A percentile compares a stretch with the other conserved stretches of the same genome.
phyloP scores from a whole-genome alignment of 345 rosid genomes.

The Syzygium oleosum region DNA sequence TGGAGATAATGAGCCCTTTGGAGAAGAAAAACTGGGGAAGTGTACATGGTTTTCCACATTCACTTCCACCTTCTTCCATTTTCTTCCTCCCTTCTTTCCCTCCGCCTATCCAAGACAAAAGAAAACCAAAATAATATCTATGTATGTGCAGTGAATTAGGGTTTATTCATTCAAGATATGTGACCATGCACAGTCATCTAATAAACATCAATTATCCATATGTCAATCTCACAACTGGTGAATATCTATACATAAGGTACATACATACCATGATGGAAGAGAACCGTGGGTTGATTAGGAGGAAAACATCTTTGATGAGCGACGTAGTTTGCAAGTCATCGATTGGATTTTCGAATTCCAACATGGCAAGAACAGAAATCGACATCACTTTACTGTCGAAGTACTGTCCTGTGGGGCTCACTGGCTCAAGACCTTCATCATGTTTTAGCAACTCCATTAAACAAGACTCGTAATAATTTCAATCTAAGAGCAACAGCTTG shows the following conservation, averaged over 20 bases:
- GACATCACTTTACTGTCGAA: slow-evolving; percentile 13
- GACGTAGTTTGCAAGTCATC: slow-evolving; percentile 20
- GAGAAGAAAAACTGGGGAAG: too few species aligned
- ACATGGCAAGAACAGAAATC: slow-evolving; percentile 7
- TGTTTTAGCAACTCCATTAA: background rate
- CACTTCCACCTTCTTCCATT: background rate
- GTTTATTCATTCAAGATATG: background rate
- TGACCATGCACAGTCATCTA: background rate
- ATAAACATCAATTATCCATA: background rate
- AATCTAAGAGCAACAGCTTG: background rate
- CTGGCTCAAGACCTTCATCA: slow-evolving; percentile 11
- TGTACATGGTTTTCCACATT: background rate
- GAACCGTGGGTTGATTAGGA: slow-evolving; percentile 36
- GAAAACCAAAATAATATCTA: background rate
- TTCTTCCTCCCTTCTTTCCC: background rate
- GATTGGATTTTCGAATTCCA: background rate
- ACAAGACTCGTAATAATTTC: background rate
- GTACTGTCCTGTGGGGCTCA: slow-evolving; percentile 33
- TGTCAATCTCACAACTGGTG: background rate
- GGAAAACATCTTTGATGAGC: slow-evolving; percentile 20
- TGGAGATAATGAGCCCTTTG: background rate
- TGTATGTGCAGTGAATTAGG: background rate
- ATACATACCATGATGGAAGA: slow-evolving; percentile 30
- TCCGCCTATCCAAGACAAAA: background rate
- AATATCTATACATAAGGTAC: background rate